Evolutionary conservation across 2,329 filamentous ascomycete genomes (phyloP).

Genomic region (Epicoccum nigrum): DNA sequence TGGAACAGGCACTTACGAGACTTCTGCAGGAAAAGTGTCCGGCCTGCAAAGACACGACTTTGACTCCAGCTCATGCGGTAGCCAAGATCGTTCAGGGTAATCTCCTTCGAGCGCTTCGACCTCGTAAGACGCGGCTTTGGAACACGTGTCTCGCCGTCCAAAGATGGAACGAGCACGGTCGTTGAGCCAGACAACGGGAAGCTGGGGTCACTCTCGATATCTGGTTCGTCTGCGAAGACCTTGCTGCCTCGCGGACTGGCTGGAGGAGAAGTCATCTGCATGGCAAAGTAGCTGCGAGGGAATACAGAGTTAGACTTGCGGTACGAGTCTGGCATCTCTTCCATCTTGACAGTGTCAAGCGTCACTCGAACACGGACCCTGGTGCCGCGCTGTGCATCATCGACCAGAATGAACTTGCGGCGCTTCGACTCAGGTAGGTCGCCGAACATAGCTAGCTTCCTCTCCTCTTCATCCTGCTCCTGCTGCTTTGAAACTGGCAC

Average conservation of each 20-base stretch:
- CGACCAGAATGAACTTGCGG: constrained; percentile 95
- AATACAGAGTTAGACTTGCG: constrained; percentile 88
- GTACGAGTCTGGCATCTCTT: constrained; percentile 95
- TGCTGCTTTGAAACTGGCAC: constrained; percentile 56
- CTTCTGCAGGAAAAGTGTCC: constrained; percentile 87
- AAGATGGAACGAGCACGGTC: constrained; percentile 56
- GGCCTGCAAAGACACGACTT: constrained; percentile 85
- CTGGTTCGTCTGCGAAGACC: constrained; percentile 71
- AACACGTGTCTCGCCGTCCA: constrained; percentile 77
- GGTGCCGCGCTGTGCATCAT: constrained; percentile 76
- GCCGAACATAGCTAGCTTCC: constrained; percentile 77
- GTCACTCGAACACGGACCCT: constrained; percentile 88
- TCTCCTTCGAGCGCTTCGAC: constrained; percentile 75
- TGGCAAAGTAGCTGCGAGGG: constrained; percentile 88
- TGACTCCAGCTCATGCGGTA: constrained; percentile 98
- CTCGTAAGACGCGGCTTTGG: constrained; percentile 76
- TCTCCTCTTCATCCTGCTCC: constrained; percentile 61
- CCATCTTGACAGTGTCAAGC: constrained; percentile 90
- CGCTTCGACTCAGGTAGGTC: constrained; percentile 88
- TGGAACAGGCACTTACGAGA: constrained; percentile 72
- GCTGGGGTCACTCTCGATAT: constrained; percentile 52
- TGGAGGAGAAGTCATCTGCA: constrained; percentile 88
- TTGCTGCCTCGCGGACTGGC: constrained; percentile 75
- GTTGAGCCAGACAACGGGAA: constrained; percentile 52
- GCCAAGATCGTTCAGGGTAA: constrained; percentile 89